Evolutionary conservation across 2,329 filamentous ascomycete genomes (phyloP), one percentile per base, ranked within the genome.

Genomic region (Lachnellula occidentalis): DNA sequence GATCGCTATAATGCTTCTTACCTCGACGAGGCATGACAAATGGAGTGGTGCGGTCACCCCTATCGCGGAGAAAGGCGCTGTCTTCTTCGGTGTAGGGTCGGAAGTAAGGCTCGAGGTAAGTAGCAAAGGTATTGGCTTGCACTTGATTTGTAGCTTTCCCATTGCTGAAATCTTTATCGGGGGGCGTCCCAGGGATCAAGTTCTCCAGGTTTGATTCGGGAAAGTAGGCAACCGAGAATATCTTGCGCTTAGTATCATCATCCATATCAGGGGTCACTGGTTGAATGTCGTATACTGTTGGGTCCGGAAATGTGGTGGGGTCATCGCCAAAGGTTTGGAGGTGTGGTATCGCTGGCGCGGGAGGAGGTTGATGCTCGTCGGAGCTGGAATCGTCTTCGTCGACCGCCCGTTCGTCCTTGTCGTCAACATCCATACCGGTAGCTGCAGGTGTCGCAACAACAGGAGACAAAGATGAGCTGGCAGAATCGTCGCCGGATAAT

Each of bases 121-220:
- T 85, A n/a, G 88, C 86, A 71, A 99, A 99, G 1, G 92, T 96
- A 54, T 84, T 87, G 61, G 94, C 94, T 69, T 88, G 92, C 70
- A 97, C 94, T 74, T 99, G 94, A 65, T 92, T 95, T 19, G 86
- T 86, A 5, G 92, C 91, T 69, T 97, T 99, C 34, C 90, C 87
- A 68, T 84, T 95, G 69, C 90, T 96, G 67, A 96, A 97, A 73
- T 99, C 94, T 69, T 90, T 91, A 71, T 97, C 92, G 1, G 94
- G 92, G 1, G 92, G 88, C 39, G 88, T 85, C 47, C 94, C 94
- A 11, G 92, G 88, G 60, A 95, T 95, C 62, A 94, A 77, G 67
- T 96, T 86, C 55, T 85, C 79, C 8, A 99, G 78, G 66, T 96
- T 89, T 60, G 82, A 86, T 50, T 79, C 80, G 0, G 94, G 94